Conservation (phyloP, 306 rosid species). For the Phaseolus lunatus region DNA sequence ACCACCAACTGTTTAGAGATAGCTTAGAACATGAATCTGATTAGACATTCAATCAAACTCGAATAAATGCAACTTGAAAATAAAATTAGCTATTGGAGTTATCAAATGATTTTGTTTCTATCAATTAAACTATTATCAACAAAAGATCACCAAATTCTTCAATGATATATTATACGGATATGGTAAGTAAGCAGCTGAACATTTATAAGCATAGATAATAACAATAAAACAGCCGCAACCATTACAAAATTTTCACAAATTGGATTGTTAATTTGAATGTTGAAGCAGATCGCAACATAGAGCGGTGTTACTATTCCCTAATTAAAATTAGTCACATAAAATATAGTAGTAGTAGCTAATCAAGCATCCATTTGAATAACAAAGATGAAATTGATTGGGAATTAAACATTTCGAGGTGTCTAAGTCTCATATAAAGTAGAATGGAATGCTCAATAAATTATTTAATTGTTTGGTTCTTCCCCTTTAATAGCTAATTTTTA, state of each 20-base stretch:
- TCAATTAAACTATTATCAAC: not conserved
- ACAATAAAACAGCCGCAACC: not conserved
- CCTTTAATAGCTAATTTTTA: no score
- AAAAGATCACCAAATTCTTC: not conserved
- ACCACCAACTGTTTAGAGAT: constrained; percentile 10
- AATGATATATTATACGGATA: not conserved
- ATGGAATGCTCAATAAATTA: no score
- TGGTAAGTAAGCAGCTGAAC: not conserved
- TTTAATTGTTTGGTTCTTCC: no score
- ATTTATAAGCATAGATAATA: not conserved
- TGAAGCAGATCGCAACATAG: not conserved
- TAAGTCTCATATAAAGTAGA: no score
- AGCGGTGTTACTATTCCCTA: not conserved
- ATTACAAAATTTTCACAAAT: not conserved
- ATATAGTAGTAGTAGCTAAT: not conserved
- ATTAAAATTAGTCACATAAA: not conserved
- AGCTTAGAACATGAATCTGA: not conserved
- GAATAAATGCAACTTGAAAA: not conserved
- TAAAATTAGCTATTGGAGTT: not conserved
- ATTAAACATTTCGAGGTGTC: no score
- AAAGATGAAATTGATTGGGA: not conserved
- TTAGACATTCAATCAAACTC: not conserved
- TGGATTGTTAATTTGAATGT: not conserved
- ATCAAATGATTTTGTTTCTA: not conserved
- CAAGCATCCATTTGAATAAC: not conserved